Evolutionary conservation across 805 yeast genomes (phyloP).

Genomic region (Schwanniomyces polymorphus): DNA sequence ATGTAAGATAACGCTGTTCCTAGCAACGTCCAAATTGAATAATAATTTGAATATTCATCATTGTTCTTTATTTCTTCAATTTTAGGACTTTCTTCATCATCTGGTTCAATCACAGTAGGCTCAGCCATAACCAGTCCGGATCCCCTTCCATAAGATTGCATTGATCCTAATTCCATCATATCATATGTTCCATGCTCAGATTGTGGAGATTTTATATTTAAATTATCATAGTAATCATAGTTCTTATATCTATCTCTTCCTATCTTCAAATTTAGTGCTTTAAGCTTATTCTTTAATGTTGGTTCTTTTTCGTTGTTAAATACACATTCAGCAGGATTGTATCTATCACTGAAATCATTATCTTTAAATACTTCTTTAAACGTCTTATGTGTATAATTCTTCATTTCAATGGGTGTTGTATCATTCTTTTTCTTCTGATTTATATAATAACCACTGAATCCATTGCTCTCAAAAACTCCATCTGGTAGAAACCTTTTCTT

Average conservation of each 20-base stretch:
- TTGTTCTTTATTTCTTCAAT: not conserved
- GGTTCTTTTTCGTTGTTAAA: constrained; percentile 28
- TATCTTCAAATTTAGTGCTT: constrained; percentile 25
- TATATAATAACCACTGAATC: constrained; percentile 31
- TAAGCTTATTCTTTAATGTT: constrained; percentile 26
- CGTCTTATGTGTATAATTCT: constrained; percentile 38
- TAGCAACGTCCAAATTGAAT: not conserved
- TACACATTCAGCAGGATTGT: constrained; percentile 42
- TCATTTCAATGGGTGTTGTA: constrained; percentile 32
- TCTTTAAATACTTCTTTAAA: constrained; percentile 37
- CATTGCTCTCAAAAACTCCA: not conserved
- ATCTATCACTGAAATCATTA: constrained; percentile 26
- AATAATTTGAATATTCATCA: not conserved
- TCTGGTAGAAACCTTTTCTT: not conserved
- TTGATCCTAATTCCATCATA: not conserved
- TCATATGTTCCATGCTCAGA: not conserved
- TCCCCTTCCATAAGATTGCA: not conserved
- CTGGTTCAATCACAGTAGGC: constrained; percentile 3
- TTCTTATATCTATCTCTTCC: constrained; percentile 30
- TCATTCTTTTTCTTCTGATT: constrained; percentile 37
- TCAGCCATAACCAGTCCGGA: not conserved
- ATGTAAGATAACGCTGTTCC: not conserved
- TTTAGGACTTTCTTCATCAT: not conserved
- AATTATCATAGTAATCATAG: constrained; percentile 34
- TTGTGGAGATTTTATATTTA: not conserved